Base-by-base conservation (phyloP, 2,329 filamentous ascomycete species). In the Colletotrichum cordylinicola region DNA sequence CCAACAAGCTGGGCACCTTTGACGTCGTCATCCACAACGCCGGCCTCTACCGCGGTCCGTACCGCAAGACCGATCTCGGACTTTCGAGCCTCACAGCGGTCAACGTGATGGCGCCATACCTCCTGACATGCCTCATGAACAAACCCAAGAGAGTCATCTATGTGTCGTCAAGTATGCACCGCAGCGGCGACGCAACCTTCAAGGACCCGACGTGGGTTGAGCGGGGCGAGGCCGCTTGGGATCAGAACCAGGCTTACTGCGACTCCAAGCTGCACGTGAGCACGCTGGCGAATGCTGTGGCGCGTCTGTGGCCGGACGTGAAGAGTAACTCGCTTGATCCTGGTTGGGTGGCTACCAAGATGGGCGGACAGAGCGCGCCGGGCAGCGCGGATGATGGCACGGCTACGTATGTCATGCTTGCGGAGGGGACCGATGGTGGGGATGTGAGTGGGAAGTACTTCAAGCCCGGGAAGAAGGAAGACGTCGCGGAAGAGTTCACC, bases 1-100 rank as follows among this genome's bases (percentile, higher is more conserved):
- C 89, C 68, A 90, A 90, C 80, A 82, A 83, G 48, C 81, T 85
- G 2, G 88, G 88, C 0, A 83, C 85, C 0, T 92, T 90, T 79
- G 91, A 92, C 79, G 85, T 86, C 29, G 84, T 92, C 16, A 85
- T 92, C 21, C 90, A 92, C 83, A 92, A 92, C 76, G 91, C 91
- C 0, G 90, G 90, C 4, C 78, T 90, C 29, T 88, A 87, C 71
- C 82, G 81, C 35, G 86, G 87, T 18, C 77, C 15, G 67, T 79
- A 27, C 56, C 85, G 82, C 79, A 68, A 87, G 35, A 80, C 80
- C n/a, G 81, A 76, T 48, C 8, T 74, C 8, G 71, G 80, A 4
- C 77, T 90, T 27, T 87, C 89, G 0, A 84, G 85, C 2, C 83
- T 91, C 2, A 89, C 91, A 64, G 86, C 89, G 1, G 89, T 91